A percentile compares a stretch with the other conserved stretches of the same genome.
These are phyloP conservation scores for Phytophthora ohioensis DNA, from an alignment of 352 stramenopile species.

Conservation along the genomic window DNA sequence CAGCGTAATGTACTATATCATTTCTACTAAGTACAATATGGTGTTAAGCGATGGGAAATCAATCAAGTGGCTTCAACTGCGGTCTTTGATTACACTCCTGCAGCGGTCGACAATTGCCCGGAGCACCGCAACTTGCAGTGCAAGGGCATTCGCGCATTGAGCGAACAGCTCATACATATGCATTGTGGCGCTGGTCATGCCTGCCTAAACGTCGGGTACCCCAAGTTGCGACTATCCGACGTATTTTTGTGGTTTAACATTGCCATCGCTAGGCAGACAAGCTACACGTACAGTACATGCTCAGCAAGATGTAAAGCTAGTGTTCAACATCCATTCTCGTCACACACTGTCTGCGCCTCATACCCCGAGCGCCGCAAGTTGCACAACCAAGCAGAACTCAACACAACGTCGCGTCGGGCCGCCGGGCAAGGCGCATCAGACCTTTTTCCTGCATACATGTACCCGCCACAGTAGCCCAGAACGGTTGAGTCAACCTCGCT, in stretches of 20 bases:
- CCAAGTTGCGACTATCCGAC: background rate
- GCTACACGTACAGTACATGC: background rate
- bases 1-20: background rate
- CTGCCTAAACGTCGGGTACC: too few species aligned
- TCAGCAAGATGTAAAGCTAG: background rate
- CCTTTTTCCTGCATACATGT: too few species aligned
- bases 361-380: background rate
- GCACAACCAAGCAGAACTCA: background rate
- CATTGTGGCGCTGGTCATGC: too few species aligned
- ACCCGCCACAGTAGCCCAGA: background rate
- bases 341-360: too few species aligned
- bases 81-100: too few species aligned
- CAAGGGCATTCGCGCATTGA: too few species aligned
- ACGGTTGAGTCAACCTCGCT: conserved; percentile 24
- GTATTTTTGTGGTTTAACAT: background rate
- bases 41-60: background rate
- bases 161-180: too few species aligned
- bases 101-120: too few species aligned
- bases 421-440: too few species aligned
- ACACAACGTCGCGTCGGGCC: too few species aligned
- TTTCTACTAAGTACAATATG: background rate
- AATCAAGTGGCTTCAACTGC: background rate
- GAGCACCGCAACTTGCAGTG: too few species aligned
- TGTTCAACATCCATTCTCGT: background rate
- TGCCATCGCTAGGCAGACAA: background rate